Conservation (phyloP, 257 asterid species). For the Solanum verrucosum region DNA sequence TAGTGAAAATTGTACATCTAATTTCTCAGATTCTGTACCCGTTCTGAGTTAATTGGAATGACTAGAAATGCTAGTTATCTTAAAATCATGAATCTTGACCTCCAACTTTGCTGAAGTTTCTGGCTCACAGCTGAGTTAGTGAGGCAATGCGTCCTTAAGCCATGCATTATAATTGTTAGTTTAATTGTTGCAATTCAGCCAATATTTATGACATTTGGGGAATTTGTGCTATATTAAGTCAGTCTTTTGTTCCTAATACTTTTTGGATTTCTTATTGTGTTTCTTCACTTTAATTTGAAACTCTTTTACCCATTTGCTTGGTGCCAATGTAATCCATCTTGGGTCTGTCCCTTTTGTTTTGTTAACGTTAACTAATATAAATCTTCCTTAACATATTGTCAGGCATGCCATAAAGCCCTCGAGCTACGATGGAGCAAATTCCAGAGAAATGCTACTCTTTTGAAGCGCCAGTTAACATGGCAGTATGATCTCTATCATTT, state of each 20-base stretch:
- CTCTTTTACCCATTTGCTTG: not conserved
- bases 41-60: not conserved
- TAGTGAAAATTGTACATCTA: not conserved
- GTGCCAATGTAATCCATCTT: not conserved
- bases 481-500: conserved; percentile 47
- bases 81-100: not conserved
- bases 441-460: conserved; percentile 54
- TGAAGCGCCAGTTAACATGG: conserved; percentile 85
- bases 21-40: not conserved
- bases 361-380: not conserved
- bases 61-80: not conserved
- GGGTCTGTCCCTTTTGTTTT: not conserved
- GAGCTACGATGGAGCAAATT: conserved; percentile 51
- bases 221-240: not conserved
- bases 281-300: not conserved
- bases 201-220: not conserved
- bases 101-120: not conserved
- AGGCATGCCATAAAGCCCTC: conserved; percentile 68
- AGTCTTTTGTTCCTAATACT: not conserved
- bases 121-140: not conserved
- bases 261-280: not conserved
- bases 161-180: not conserved
- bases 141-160: not conserved
- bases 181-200: not conserved
- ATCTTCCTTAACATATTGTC: conserved; percentile 5